These are phyloP conservation scores for Pythium apleroticum DNA, from an alignment of 352 stramenopile species.

Conservation along the genomic window DNA sequence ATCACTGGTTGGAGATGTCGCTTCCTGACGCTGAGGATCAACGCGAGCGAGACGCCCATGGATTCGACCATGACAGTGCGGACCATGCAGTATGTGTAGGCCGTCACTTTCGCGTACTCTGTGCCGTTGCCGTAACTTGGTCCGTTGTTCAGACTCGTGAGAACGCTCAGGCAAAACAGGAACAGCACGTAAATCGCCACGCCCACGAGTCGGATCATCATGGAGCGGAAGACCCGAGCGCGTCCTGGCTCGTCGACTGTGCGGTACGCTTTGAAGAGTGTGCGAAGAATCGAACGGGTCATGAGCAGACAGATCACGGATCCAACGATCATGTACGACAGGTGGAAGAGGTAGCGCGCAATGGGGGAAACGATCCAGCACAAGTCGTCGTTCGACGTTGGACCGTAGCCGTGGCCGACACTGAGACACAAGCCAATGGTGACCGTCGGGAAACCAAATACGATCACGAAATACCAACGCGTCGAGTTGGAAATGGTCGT, in stretches of 20 bases:
- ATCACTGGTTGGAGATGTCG: constrained; percentile 16
- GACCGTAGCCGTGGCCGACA: constrained; percentile 27
- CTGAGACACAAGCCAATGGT: constrained; percentile 19
- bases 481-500: constrained; percentile 21
- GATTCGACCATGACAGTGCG: constrained; percentile 19
- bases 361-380: constrained; percentile 32
- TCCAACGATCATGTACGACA: constrained; percentile 33
- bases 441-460: constrained; percentile 24
- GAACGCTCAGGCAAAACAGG: constrained; percentile 25
- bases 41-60: constrained; percentile 22
- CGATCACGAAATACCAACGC: constrained; percentile 19
- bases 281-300: constrained; percentile 12
- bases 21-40: constrained; percentile 23
- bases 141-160: constrained; percentile 20
- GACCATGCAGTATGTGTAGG: constrained; percentile 21
- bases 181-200: constrained; percentile 31
- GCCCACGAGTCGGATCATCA: constrained; percentile 32
- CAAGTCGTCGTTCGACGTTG: constrained; percentile 27
- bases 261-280: constrained; percentile 32
- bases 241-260: constrained; percentile 12
- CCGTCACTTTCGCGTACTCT: constrained; percentile 10
- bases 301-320: constrained; percentile 20
- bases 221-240: constrained; percentile 28
- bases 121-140: not conserved
- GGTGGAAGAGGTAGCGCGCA: constrained; percentile 33